These are phyloP conservation scores for Candida quercuum DNA, from an alignment of 805 yeast genomes.

Conservation along the genomic window DNA sequence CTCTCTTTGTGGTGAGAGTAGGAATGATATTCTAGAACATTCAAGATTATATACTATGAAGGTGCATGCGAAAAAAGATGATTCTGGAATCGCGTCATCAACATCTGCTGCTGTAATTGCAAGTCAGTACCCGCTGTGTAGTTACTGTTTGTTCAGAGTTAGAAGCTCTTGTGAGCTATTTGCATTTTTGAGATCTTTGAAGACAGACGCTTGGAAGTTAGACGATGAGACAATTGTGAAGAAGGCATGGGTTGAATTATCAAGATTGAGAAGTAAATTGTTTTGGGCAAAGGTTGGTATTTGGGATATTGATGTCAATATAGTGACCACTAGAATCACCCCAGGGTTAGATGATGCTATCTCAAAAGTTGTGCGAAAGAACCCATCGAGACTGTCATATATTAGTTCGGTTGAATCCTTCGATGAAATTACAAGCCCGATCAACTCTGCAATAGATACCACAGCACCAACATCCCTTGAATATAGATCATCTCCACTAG, in stretches of 20 bases:
- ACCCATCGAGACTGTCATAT: conserved; percentile 4
- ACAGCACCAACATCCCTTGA: not conserved
- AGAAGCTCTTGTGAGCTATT: conserved; percentile 81
- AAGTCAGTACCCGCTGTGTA: conserved; percentile 65
- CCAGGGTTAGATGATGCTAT: conserved; percentile 18
- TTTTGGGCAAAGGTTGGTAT: conserved; percentile 83
- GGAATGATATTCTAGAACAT: conserved; percentile 67
- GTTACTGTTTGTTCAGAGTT: conserved; percentile 71
- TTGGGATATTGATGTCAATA: conserved; percentile 48
- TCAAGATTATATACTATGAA: conserved; percentile 72
- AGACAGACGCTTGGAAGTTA: conserved; percentile 52
- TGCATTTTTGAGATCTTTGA: conserved; percentile 65
- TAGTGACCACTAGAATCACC: conserved; percentile 28
- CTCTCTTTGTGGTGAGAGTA: conserved; percentile 75
- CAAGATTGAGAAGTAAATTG: conserved; percentile 62
- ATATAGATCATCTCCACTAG: conserved; percentile 15
- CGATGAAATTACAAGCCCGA: conserved; percentile 2
- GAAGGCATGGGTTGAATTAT: conserved; percentile 60
- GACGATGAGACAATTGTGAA: conserved; percentile 36
- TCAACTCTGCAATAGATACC: not conserved
- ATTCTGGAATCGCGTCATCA: conserved; percentile 10
- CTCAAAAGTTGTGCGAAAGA: conserved; percentile 6
- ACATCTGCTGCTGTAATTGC: conserved; percentile 25
- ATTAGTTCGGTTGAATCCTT: conserved; percentile 15
- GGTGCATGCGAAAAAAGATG: conserved; percentile 27